Evolutionary conservation across 2,329 filamentous ascomycete genomes (phyloP).

Genomic region (Neurospora sp.): DNA sequence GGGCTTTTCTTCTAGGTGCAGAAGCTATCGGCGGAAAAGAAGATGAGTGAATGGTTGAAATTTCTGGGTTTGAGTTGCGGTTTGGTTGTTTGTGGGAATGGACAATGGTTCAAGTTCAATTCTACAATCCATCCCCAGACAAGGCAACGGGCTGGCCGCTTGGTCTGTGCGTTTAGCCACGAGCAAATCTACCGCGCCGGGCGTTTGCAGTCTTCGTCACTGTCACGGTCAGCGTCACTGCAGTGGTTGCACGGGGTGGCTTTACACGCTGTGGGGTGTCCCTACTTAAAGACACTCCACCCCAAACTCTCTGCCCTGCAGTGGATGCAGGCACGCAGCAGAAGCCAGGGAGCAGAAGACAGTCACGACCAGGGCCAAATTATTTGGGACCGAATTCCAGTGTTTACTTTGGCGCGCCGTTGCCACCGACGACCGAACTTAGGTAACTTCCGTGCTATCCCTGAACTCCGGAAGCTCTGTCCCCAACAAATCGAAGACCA

Average conservation of each 20-base stretch:
- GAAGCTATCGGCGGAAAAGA: background rate
- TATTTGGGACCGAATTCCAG: background rate
- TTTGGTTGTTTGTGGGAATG: background rate
- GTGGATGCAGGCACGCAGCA: background rate
- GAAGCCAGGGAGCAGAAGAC: background rate
- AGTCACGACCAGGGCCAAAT: background rate
- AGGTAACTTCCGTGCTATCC: background rate
- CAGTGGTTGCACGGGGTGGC: background rate
- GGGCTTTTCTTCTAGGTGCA: background rate
- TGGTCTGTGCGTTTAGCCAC: background rate
- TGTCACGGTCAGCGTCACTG: background rate
- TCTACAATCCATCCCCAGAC: background rate
- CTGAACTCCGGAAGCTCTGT: background rate
- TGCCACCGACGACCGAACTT: slow-evolving; percentile 20
- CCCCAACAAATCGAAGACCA: background rate
- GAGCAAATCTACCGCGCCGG: background rate
- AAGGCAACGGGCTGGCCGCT: background rate
- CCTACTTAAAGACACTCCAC: background rate
- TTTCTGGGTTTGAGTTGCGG: background rate
- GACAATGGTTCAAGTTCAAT: background rate
- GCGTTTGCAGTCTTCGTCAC: background rate
- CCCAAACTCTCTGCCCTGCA: background rate
- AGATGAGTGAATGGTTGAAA: background rate
- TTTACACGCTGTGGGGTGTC: background rate
- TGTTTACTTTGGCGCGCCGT: slow-evolving; percentile 20